These are phyloP conservation scores for Trichoderma orchidacearum DNA, from an alignment of 495 filamentous ascomycete genomes.

Conservation along the genomic window DNA sequence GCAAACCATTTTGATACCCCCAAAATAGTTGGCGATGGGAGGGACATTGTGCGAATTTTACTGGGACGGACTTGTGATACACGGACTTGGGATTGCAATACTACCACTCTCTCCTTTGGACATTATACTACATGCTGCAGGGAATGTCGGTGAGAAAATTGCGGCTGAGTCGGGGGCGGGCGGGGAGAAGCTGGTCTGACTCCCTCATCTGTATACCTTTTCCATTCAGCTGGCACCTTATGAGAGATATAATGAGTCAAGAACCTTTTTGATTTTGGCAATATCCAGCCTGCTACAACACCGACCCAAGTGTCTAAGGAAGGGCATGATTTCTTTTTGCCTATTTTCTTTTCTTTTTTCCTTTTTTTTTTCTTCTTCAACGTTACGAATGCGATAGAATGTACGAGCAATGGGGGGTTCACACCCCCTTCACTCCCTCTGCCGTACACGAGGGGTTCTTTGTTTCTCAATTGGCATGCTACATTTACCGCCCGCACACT, in stretches of 20 bases:
- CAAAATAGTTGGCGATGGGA: not conserved
- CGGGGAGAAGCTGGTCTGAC: not conserved
- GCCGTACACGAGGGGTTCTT: not conserved
- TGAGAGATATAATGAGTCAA: not conserved
- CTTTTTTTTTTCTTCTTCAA: not conserved
- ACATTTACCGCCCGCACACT: not conserved
- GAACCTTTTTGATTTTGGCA: not conserved
- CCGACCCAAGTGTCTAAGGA: not conserved
- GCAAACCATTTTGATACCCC: not conserved
- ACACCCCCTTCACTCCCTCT: conserved; percentile 1
- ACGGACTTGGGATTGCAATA: not conserved
- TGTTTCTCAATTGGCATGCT: not conserved
- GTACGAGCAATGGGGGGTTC: not conserved
- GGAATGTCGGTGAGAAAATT: not conserved
- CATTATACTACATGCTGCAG: not conserved
- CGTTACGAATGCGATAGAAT: not conserved
- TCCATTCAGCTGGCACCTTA: not conserved
- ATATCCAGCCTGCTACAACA: not conserved
- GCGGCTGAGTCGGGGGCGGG: not conserved
- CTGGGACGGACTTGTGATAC: not conserved
- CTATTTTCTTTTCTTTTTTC: not conserved
- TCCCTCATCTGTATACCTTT: not conserved
- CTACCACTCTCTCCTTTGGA: not conserved
- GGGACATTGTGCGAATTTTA: not conserved
- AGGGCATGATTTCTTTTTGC: not conserved